phyloP scores from a whole-genome alignment of 2,329 filamentous ascomycete genomes.

The Ramularia collo-cygni region DNA sequence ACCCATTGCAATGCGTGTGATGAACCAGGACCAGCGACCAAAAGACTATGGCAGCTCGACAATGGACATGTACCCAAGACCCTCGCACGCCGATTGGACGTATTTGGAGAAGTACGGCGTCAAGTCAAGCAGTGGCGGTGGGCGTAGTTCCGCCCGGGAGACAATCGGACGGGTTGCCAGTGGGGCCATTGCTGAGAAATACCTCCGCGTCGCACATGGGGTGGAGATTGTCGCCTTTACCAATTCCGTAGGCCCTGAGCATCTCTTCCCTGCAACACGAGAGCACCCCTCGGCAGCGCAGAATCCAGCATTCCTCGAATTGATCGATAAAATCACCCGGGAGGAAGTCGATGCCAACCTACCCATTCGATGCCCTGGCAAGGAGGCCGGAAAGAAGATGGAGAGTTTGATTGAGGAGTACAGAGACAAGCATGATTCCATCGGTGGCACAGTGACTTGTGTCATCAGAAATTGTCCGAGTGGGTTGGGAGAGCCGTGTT shows the following conservation, averaged over 20 bases:
- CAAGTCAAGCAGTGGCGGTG: slow-evolving; percentile 84
- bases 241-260: slow-evolving; percentile 71
- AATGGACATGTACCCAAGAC: slow-evolving; percentile 86
- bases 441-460: slow-evolving; percentile 90
- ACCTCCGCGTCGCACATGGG: slow-evolving; percentile 69
- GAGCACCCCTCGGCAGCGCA: slow-evolving; percentile 62
- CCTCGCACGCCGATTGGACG: slow-evolving; percentile 92
- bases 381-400: slow-evolving; percentile 61
- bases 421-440: slow-evolving; percentile 75
- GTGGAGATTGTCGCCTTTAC: slow-evolving; percentile 90
- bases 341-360: slow-evolving; percentile 72
- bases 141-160: slow-evolving; percentile 85
- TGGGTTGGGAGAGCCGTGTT: slow-evolving; percentile 86
- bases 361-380: slow-evolving; percentile 81
- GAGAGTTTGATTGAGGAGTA: slow-evolving; percentile 69
- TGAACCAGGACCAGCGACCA: slow-evolving; percentile 88
- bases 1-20: slow-evolving; percentile 78
- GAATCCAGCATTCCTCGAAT: slow-evolving; percentile 70
- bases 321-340: slow-evolving; percentile 67
- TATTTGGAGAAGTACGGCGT: slow-evolving; percentile 97
- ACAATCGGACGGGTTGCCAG: slow-evolving; percentile 88
- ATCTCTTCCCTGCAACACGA: slow-evolving; percentile 66
- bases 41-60: slow-evolving; percentile 85
- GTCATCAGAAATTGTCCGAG: slow-evolving; percentile 80
- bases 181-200: slow-evolving; percentile 89